These are phyloP conservation scores for Vigna mungo DNA, from an alignment of 306 rosid genomes.

Conservation along the genomic window DNA sequence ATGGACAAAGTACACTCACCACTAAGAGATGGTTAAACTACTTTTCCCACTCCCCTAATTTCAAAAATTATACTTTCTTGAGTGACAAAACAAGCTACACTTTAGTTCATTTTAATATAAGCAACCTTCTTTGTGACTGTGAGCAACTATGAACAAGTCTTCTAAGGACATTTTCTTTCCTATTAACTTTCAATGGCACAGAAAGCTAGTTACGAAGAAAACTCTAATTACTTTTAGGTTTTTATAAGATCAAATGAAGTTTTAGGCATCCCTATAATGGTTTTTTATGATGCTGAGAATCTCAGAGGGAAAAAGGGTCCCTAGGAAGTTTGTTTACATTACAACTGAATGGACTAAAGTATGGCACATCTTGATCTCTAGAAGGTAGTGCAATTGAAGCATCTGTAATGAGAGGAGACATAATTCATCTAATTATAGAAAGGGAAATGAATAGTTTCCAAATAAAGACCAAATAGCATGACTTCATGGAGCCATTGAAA, in stretches of 20 bases:
- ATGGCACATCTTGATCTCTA: neutral
- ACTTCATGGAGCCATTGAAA: conserved; percentile 15
- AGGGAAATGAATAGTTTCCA: conserved; percentile 15
- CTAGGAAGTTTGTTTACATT: neutral
- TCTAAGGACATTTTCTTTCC: neutral
- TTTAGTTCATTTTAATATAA: conserved; percentile 4
- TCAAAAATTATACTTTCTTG: neutral
- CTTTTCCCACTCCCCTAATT: neutral
- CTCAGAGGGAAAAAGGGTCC: neutral
- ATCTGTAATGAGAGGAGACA: neutral
- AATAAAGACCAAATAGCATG: conserved; percentile 27
- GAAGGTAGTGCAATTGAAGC: neutral
- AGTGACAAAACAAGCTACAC: neutral
- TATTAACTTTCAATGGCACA: neutral
- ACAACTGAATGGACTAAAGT: neutral
- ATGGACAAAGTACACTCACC: neutral
- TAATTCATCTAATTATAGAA: neutral
- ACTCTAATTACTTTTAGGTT: neutral
- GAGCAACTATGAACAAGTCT: conserved; percentile 16
- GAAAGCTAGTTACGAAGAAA: neutral
- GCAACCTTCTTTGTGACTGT: neutral
- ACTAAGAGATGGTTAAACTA: neutral
- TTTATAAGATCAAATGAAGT: neutral
- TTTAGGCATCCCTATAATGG: neutral
- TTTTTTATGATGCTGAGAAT: neutral